Evolutionary conservation across 2,329 filamentous ascomycete species (phyloP), one percentile per base, ranked within the genome.

Genomic region (Alternaria incomplexa): DNA sequence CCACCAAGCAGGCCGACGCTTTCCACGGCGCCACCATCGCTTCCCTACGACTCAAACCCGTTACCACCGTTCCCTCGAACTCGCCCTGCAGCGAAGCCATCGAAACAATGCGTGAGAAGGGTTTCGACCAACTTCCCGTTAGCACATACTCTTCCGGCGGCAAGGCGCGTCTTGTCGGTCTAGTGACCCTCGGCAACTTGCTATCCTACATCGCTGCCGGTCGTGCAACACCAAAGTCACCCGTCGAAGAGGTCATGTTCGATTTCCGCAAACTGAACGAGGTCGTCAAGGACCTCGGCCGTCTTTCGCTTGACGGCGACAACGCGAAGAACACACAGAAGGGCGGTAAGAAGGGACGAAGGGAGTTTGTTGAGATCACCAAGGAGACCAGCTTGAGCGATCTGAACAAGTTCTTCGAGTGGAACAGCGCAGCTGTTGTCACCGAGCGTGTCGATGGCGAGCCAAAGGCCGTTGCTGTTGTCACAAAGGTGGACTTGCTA

Each of bases 41-140:
- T 44, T 88, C 91, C 30, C 89, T 99, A 15, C 90, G 95, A 64
- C 86, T 99, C 62, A 99, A 97, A 83, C 96, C 96, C 36, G 92
- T 99, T 62, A 96, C 93, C 25, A 96, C 94, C 9, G 88, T 99
- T 58, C 83, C 89, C 23, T 86, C 90, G 26, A 86, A 86, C 56
- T 90, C 90, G 30, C 81, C 88, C 3, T 97, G 94, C 82, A 87
- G 92, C 66, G 92, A 95, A 69, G 96, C 96, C 56, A 93, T 98
- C 69, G 96, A 99, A 83, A 94, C 92, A 65, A 98, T 99, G 96
- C 93, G 95, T 71, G 96, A 99, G 77, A 97, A 96, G 83, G 93
- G 93, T 66, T 99, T 97, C 79, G 96, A 99, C 77, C 96, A 99
- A 82, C 90, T 99, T 45, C 96, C 96, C 46, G 96, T 99, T 15